These are phyloP conservation scores for Calonectria hongkongensis DNA, from an alignment of 2,329 filamentous ascomycete species.

Conservation along the genomic window DNA sequence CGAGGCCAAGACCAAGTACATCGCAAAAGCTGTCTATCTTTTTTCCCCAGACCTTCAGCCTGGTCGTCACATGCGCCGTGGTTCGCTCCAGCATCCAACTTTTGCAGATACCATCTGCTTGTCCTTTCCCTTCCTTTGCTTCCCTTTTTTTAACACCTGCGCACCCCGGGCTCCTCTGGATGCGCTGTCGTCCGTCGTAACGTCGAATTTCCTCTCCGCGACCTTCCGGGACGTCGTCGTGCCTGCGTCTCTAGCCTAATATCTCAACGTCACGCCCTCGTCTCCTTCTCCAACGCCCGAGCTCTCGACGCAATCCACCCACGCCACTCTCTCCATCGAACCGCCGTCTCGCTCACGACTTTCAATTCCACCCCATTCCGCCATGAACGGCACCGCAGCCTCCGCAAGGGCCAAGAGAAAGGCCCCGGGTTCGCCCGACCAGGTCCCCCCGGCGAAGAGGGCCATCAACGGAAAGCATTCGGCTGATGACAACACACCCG, in stretches of 20 bases:
- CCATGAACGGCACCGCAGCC: slow-evolving; percentile 66
- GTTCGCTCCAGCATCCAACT: slow-evolving; percentile 50
- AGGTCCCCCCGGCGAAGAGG: slow-evolving; percentile 60
- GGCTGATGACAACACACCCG: slow-evolving; percentile 70
- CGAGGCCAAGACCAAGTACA: slow-evolving; percentile 32
- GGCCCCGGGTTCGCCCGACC: slow-evolving; percentile 65
- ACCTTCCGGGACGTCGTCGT: slow-evolving; percentile 50
- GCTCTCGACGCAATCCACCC: slow-evolving; percentile 34
- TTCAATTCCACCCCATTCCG: slow-evolving; percentile 41
- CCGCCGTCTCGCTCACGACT: slow-evolving; percentile 27
- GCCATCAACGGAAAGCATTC: slow-evolving; percentile 69
- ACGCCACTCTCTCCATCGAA: slow-evolving; percentile 38
- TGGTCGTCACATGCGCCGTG: slow-evolving; percentile 58
- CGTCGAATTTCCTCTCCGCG: slow-evolving; percentile 44
- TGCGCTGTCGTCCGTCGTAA: slow-evolving; percentile 53
- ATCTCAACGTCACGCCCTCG: slow-evolving; percentile 34
- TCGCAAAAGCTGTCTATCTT: slow-evolving; percentile 48
- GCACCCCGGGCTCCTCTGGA: slow-evolving; percentile 47
- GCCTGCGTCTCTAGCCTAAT: slow-evolving; percentile 38
- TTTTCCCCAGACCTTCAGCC: slow-evolving; percentile 53
- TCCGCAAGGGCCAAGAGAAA: slow-evolving; percentile 72
- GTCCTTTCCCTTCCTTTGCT: not conserved
- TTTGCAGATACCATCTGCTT: slow-evolving; percentile 37
- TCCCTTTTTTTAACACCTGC: slow-evolving; percentile 30
- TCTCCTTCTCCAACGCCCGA: slow-evolving; percentile 40